Evolutionary conservation across 2,329 filamentous ascomycete genomes (phyloP), one percentile per base, ranked within the genome.

Genomic region (Neonectria faginata): DNA sequence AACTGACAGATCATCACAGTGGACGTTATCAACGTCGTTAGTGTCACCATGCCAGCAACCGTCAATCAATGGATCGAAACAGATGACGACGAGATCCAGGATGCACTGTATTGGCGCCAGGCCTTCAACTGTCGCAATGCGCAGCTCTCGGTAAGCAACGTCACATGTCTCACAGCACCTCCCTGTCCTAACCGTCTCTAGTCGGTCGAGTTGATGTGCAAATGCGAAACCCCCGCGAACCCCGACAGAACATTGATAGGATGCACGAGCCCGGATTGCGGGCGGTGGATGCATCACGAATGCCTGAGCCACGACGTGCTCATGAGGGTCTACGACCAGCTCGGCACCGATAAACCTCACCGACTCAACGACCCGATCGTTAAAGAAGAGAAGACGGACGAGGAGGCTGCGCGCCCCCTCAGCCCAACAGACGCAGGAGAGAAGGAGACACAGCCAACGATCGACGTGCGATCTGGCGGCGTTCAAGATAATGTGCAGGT

Each of bases 1-100:
- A 65, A 52, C 64, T 73, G 60, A 68, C 67, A 51, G 18, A 31
- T 29, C 10, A 9, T 27, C 44, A 14, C 48, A 88, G 86, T 93
- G 89, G 89, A 92, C 62, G 86, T 93, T 45, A 91, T 93, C 76
- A 91, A 92, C 67, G 91, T 91, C 5, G 85, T 89, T 73, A 89
- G 89, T 57, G 89, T 93, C 16, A 88, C 90, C 18, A 86, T 86
- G 27, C 80, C 80, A 48, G 86, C 90, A 1, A 80, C 82, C 5
- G 87, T 93, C 18, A 85, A 86, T 62, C 86, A 91, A 70, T 92
- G 91, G 89, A 85, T 88, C 44, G 91, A 94, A 70, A 81, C 86
- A 27, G 87, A 91, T 64, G 89, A 93, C 62, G 86, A 89, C 16
- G 86, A 89, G 69, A 82, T 87, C 0, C 84, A 88, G 62, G 80